phyloP scores from a whole-genome alignment of 495 filamentous ascomycete genomes.

The Aspergillus nanangensis region DNA sequence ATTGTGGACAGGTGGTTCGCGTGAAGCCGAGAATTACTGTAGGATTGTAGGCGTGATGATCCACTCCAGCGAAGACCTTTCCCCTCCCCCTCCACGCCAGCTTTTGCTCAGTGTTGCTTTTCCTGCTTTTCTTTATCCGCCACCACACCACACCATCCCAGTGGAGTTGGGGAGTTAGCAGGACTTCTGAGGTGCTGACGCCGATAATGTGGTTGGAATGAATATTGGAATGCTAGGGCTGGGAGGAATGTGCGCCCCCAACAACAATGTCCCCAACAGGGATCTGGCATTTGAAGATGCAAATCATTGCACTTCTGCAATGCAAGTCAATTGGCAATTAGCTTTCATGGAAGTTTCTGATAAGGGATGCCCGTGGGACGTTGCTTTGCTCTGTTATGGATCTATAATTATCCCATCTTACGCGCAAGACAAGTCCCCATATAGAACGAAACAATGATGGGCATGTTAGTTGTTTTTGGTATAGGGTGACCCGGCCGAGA shows the following conservation, averaged over 20 bases:
- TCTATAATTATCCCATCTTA: conserved; percentile 18
- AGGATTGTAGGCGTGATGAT: conserved; percentile 37
- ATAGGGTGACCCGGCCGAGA: background rate
- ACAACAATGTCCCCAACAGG: conserved; percentile 27
- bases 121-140: background rate
- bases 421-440: background rate
- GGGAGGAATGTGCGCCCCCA: conserved; percentile 33
- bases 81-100: background rate
- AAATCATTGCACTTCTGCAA: conserved; percentile 4
- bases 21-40: background rate
- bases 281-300: conserved; percentile 16
- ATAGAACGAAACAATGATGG: background rate
- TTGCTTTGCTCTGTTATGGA: conserved; percentile 6
- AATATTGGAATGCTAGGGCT: conserved; percentile 23
- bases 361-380: conserved; percentile 1
- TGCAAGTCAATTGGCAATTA: conserved; percentile 5
- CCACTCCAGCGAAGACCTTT: conserved; percentile 14
- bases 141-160: no score
- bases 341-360: conserved; percentile 5
- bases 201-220: conserved; percentile 22
- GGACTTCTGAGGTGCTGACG: conserved; percentile 5
- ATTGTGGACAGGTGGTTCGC: background rate
- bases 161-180: no score
- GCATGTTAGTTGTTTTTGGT: background rate
- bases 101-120: conserved; percentile 3